Percentiles rank a stretch among this genome's conserved stretches.
phyloP scores from a whole-genome alignment of 2,329 filamentous ascomycete genomes.

The Helminthosporium solani region DNA sequence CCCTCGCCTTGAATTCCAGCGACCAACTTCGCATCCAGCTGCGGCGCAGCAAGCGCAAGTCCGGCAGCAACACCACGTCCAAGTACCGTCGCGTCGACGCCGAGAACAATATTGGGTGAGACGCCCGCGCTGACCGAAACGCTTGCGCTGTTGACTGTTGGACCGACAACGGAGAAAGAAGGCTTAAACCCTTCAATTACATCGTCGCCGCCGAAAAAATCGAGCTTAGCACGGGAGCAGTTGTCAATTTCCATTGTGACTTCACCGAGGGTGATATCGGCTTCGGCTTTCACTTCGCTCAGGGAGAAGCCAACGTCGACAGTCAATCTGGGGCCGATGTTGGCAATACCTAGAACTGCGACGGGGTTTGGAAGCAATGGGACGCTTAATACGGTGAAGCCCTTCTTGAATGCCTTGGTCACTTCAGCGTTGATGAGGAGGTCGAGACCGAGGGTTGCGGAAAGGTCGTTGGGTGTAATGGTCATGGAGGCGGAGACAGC shows the following conservation, averaged over 20 bases:
- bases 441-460: conserved; percentile 2
- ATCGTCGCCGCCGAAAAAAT: background rate
- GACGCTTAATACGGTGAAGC: conserved; percentile 1
- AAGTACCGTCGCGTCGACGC: background rate
- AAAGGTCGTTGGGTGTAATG: background rate
- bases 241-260: background rate
- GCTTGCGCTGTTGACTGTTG: background rate
- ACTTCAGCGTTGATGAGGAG: conserved; percentile 1
- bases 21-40: background rate
- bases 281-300: background rate
- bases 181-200: background rate
- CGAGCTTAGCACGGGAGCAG: background rate
- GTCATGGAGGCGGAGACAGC: background rate
- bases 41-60: conserved; percentile 1
- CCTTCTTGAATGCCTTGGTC: background rate
- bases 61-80: background rate
- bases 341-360: background rate
- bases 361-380: conserved; percentile 1
- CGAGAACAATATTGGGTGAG: conserved; percentile 2
- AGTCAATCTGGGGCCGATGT: background rate
- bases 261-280: background rate
- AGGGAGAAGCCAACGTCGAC: background rate
- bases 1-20: background rate
- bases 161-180: background rate
- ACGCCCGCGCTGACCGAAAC: background rate